These are phyloP conservation scores for Naganishia friedmannii DNA, from an alignment of 768 basidiomycete species.

Conservation along the genomic window DNA sequence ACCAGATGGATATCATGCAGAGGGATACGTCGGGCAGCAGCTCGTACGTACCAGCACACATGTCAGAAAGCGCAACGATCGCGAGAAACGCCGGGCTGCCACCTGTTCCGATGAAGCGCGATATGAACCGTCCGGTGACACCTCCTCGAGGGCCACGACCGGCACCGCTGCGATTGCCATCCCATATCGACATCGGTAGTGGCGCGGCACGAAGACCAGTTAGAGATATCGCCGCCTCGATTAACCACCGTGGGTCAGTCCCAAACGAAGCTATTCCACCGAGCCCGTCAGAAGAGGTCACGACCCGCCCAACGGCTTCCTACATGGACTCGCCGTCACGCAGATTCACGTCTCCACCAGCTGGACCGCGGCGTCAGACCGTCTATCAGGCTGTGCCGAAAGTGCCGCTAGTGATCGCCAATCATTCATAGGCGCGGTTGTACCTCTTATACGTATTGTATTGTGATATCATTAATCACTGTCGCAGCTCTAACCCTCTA, in stretches of 20 bases:
- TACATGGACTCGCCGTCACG: constrained; percentile 1
- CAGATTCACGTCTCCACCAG: background rate
- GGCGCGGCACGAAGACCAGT: constrained; percentile 19
- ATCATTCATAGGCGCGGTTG: background rate
- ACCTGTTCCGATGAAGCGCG: background rate
- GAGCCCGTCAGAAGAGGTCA: too few relatives aligned
- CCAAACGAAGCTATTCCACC: background rate
- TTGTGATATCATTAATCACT: background rate
- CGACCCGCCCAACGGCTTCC: background rate
- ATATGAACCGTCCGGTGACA: constrained; percentile 1
- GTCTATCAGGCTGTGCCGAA: constrained; percentile 14
- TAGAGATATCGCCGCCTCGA: constrained; percentile 32
- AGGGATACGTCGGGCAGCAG: constrained; percentile 35
- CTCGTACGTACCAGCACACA: background rate
- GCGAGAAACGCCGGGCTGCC: background rate
- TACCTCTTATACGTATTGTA: background rate
- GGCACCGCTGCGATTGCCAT: constrained; percentile 19
- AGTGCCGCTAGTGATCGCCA: constrained; percentile 1
- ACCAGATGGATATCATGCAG: constrained; percentile 69
- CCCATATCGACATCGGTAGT: constrained; percentile 19
- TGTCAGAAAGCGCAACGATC: background rate
- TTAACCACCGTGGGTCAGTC: constrained; percentile 25
- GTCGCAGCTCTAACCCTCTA: background rate
- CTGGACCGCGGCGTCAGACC: background rate
- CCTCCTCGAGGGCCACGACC: constrained; percentile 25